Percentiles rank a stretch among this genome's conserved stretches.
Conservation (phyloP, 768 basidiomycete species). For the Suillus lakei region DNA sequence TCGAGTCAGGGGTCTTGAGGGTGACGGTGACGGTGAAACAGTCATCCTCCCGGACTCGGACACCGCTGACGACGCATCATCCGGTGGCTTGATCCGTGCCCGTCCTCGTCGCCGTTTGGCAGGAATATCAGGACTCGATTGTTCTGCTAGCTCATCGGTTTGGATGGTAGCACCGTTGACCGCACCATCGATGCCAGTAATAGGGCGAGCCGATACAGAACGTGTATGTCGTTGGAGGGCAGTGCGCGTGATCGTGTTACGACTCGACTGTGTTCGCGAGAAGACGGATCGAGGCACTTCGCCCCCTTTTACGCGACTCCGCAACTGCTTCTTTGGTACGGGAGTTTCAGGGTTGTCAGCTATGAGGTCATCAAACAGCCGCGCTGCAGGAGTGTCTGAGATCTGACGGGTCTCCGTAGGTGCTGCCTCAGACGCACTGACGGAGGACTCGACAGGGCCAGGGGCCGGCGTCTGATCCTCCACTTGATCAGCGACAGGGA, state of each 20-base stretch:
- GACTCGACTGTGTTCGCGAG: conserved; percentile 20
- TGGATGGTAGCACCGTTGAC: conserved; percentile 14
- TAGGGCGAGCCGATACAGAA: conserved; percentile 23
- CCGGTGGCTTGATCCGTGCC: conserved; percentile 27
- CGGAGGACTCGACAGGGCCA: conserved; percentile 13
- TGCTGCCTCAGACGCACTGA: conserved; percentile 20
- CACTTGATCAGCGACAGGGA: conserved; percentile 19
- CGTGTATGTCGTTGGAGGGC: conserved; percentile 16
- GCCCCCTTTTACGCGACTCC: conserved; percentile 19
- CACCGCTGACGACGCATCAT: conserved; percentile 4
- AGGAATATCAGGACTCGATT: conserved; percentile 11
- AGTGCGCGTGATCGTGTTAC: not conserved
- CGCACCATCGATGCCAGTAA: conserved; percentile 16
- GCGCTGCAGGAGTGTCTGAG: conserved; percentile 28
- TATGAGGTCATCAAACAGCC: conserved; percentile 38
- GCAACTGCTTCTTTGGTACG: conserved; percentile 20
- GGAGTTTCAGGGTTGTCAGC: conserved; percentile 20
- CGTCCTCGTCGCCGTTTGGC: conserved; percentile 41
- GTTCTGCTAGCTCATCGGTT: conserved; percentile 11
- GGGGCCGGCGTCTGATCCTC: conserved; percentile 31
- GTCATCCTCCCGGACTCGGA: conserved; percentile 10
- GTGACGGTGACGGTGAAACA: conserved; percentile 13
- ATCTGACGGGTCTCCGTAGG: conserved; percentile 8
- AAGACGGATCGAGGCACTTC: conserved; percentile 14
- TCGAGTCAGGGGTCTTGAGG: conserved; percentile 29